phyloP scores from a whole-genome alignment of 1,284 basidiomycete genomes.

The Papiliotrema fonsecae region DNA sequence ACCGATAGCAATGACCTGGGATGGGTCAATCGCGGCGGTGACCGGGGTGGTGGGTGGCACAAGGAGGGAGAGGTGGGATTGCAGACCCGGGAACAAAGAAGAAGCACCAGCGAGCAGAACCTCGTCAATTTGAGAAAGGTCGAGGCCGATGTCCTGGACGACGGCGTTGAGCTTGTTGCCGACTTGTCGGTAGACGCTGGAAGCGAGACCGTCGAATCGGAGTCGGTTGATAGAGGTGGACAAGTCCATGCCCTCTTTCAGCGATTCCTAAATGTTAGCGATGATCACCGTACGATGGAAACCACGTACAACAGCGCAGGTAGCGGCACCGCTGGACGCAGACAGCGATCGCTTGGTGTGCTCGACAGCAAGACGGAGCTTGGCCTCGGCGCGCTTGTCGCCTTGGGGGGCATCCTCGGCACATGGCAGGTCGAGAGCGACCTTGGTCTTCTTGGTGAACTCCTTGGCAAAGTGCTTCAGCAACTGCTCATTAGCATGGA shows the following conservation, averaged over 20 bases:
- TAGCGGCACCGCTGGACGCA: constrained; percentile 80
- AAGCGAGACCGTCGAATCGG: constrained; percentile 84
- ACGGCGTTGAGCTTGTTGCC: constrained; percentile 60
- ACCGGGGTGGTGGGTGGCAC: constrained; percentile 61
- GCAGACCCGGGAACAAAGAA: constrained; percentile 76
- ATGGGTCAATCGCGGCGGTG: constrained; percentile 69
- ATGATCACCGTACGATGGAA: background rate
- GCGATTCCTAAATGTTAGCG: constrained; percentile 57
- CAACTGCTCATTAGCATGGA: constrained; percentile 51
- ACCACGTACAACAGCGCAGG: constrained; percentile 61
- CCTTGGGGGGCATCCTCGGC: constrained; percentile 51
- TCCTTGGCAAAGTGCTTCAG: constrained; percentile 92
- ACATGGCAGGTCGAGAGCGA: constrained; percentile 61
- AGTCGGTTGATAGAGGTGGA: constrained; percentile 89
- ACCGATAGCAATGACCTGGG: constrained; percentile 82
- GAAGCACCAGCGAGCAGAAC: constrained; percentile 86
- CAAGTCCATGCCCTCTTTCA: constrained; percentile 92
- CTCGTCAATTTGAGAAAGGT: constrained; percentile 80
- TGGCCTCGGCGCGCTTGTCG: constrained; percentile 86
- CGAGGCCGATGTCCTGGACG: constrained; percentile 60
- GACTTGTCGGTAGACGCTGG: constrained; percentile 68
- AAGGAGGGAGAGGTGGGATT: constrained; percentile 64
- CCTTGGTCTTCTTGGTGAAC: constrained; percentile 95
- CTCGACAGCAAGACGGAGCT: constrained; percentile 87
- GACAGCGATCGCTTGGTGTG: constrained; percentile 91